phyloP scores from a whole-genome alignment of 176 grass and related monocot species.

The Calamus simplicifolius region DNA sequence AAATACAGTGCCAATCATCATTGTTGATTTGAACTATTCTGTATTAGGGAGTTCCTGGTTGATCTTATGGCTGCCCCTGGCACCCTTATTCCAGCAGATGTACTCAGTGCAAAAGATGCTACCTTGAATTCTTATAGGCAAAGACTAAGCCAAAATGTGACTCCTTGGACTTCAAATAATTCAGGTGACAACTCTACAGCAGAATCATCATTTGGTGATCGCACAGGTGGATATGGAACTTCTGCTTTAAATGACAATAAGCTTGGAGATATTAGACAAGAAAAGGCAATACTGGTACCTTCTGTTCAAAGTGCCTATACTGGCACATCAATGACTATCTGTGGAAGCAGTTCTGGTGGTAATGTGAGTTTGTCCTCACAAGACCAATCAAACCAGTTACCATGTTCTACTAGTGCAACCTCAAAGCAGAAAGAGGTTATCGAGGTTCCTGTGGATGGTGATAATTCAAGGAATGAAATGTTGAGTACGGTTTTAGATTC shows the following conservation, averaged over 20 bases:
- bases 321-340: conserved; percentile 32
- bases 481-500: conserved; percentile 29
- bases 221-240: conserved; percentile 30
- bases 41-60: conserved; percentile 84
- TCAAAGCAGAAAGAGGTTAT: conserved; percentile 45
- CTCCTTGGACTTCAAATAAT: conserved; percentile 23
- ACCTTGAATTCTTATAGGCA: conserved; percentile 45
- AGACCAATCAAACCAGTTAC: conserved; percentile 39
- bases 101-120: conserved; percentile 74
- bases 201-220: conserved; percentile 23
- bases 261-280: conserved; percentile 39
- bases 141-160: conserved; percentile 32
- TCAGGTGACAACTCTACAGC: conserved; percentile 25
- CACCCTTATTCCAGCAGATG: conserved; percentile 88
- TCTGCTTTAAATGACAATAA: conserved; percentile 25
- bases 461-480: conserved; percentile 27
- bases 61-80: conserved; percentile 99
- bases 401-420: conserved; percentile 46
- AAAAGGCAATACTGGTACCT: conserved; percentile 19
- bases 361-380: conserved; percentile 32
- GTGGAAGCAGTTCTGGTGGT: conserved; percentile 31
- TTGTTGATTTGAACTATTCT: conserved; percentile 11
- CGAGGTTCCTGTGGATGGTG: conserved; percentile 14
- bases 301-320: conserved; percentile 31
- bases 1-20: neutral